These are phyloP conservation scores for Phlyctochytrium arcticum DNA, from an alignment of 192 early-diverging fungal species.

Conservation along the genomic window DNA sequence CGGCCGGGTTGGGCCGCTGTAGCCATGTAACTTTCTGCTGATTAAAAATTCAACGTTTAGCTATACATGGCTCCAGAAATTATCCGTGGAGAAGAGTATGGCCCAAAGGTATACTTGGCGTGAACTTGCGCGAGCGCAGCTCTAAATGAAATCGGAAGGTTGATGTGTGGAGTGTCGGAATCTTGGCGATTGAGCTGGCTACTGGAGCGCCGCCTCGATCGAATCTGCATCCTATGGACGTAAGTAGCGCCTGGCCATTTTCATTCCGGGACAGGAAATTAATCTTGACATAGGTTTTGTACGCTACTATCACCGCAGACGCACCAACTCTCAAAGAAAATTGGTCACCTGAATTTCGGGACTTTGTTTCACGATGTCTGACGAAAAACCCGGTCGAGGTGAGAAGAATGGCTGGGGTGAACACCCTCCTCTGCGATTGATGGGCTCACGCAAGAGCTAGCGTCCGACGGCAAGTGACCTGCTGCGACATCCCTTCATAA, in stretches of 20 bases:
- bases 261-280: conserved; percentile 1
- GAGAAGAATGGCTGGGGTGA: too few relatives aligned
- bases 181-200: conserved; percentile 53
- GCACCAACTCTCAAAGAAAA: conserved; percentile 13
- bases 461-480: conserved; percentile 80
- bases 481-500: conserved; percentile 77
- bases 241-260: conserved; percentile 14
- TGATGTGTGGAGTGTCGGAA: conserved; percentile 56
- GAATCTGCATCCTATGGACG: conserved; percentile 30
- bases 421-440: too few relatives aligned
- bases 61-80: conserved; percentile 96
- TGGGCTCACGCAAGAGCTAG: too few relatives aligned
- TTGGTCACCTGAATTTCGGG: conserved; percentile 13
- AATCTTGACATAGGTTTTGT: conserved; percentile 9
- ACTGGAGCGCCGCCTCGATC: conserved; percentile 41
- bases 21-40: too few relatives aligned
- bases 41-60: background rate
- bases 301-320: conserved; percentile 11
- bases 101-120: conserved; percentile 21
- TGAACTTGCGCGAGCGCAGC: background rate
- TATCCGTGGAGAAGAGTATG: conserved; percentile 81
- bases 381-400: conserved; percentile 18
- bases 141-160: conserved; percentile 32
- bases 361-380: conserved; percentile 24
- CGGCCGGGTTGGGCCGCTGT: too few relatives aligned